These are phyloP conservation scores for Isatis tinctoria DNA, from an alignment of 345 rosid species.

Conservation along the genomic window DNA sequence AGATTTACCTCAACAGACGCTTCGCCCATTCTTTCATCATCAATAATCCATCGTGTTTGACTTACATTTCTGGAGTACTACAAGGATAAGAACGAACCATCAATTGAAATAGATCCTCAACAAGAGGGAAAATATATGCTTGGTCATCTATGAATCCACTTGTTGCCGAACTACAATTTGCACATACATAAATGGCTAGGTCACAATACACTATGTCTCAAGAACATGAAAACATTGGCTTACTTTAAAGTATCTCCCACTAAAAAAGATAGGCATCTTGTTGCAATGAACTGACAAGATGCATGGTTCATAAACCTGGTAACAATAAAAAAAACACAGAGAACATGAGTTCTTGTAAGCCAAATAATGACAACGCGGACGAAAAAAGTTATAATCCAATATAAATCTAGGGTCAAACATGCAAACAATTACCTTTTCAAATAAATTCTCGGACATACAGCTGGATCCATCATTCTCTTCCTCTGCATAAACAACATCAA, in stretches of 20 bases:
- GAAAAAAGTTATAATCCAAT: not conserved
- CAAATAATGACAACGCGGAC: not conserved
- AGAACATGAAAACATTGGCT: conserved; percentile 21
- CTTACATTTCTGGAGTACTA: conserved; percentile 95
- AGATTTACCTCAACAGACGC: conserved; percentile 82
- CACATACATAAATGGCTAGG: not conserved
- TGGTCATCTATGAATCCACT: conserved; percentile 12
- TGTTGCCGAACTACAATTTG: not conserved
- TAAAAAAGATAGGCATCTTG: conserved; percentile 66
- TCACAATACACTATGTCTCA: not conserved
- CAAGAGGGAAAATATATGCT: not conserved
- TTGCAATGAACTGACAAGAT: conserved; percentile 49
- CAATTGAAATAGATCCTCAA: not conserved
- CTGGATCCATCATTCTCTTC: conserved; percentile 17
- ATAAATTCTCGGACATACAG: conserved; percentile 13
- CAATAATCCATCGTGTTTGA: conserved; percentile 95
- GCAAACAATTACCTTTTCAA: conserved; percentile 26
- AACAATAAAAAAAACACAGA: not conserved
- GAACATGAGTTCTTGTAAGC: conserved; percentile 1
- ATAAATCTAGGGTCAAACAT: not conserved
- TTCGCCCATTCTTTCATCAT: conserved; percentile 94
- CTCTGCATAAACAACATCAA: conserved; percentile 19
- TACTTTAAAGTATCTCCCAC: conserved; percentile 94
- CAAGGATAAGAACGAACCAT: conserved; percentile 8
- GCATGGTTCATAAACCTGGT: conserved; percentile 71